Evolutionary conservation across 192 early-diverging fungal genomes (phyloP).

Genomic region (Coemansia sp.): DNA sequence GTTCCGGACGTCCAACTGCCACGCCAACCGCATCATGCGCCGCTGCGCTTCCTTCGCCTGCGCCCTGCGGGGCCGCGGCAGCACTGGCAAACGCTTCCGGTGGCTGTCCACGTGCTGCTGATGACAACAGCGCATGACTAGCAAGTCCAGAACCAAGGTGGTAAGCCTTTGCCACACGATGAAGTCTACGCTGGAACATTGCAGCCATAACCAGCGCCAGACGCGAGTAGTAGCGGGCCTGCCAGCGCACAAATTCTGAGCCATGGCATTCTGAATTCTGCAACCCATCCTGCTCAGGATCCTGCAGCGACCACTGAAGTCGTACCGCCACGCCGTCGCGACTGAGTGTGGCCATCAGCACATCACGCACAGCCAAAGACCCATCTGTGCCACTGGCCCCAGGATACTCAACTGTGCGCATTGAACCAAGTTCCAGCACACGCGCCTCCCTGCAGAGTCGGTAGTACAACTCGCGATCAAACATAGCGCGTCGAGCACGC

Average conservation of each 20-base stretch:
- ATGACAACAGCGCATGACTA: conserved; percentile 2
- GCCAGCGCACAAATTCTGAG: conserved; percentile 31
- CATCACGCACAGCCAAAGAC: conserved; percentile 14
- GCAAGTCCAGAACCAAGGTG: conserved; percentile 20
- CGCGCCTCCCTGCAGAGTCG: conserved; percentile 47
- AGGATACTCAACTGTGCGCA: conserved; percentile 12
- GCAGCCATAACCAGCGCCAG: conserved; percentile 35
- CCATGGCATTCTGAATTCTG: not conserved
- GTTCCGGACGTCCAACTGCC: conserved; percentile 23
- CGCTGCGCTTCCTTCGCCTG: not conserved
- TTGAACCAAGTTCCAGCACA: conserved; percentile 40
- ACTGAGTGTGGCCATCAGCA: conserved; percentile 28
- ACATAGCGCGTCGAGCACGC: conserved; percentile 16
- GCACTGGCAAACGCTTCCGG: conserved; percentile 30
- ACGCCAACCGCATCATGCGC: not conserved
- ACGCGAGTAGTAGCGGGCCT: conserved; percentile 23
- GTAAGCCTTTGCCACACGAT: conserved; percentile 19
- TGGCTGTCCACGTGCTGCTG: not conserved
- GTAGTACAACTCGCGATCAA: conserved; percentile 49
- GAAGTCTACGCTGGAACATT: conserved; percentile 35
- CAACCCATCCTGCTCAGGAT: not conserved
- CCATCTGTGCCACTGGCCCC: not conserved
- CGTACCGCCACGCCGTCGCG: conserved; percentile 39
- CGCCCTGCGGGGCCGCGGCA: not conserved
- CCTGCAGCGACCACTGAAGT: conserved; percentile 37